phyloP scores from a whole-genome alignment of 768 basidiomycete genomes.

The Leccinum boreale region DNA sequence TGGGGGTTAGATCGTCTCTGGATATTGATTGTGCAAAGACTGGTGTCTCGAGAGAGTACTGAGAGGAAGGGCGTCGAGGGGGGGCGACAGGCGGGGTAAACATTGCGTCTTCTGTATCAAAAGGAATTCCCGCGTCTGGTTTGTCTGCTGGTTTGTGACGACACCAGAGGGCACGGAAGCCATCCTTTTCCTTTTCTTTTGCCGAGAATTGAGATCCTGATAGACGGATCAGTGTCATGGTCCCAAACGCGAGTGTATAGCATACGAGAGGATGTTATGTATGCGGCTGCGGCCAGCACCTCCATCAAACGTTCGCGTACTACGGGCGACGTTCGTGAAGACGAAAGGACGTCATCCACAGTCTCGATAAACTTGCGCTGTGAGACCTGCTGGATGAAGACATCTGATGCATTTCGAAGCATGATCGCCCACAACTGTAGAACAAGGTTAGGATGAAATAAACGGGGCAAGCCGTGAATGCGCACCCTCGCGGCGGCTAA shows the following conservation, averaged over 20 bases:
- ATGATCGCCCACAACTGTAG: constrained; percentile 84
- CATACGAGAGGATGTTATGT: constrained; percentile 33
- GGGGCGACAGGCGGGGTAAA: constrained; percentile 59
- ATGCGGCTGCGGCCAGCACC: constrained; percentile 80
- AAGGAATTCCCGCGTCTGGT: constrained; percentile 80
- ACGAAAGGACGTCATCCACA: constrained; percentile 68
- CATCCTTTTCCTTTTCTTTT: constrained; percentile 39
- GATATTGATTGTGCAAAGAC: constrained; percentile 36
- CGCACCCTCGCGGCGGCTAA: constrained; percentile 74
- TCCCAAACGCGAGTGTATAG: not conserved
- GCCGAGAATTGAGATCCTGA: constrained; percentile 20
- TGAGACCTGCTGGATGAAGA: constrained; percentile 67
- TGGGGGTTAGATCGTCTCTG: constrained; percentile 22
- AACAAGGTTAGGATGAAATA: not conserved
- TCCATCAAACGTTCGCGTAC: constrained; percentile 78
- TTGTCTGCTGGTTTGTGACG: constrained; percentile 77
- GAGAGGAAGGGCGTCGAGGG: constrained; percentile 28
- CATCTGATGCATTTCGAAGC: constrained; percentile 73
- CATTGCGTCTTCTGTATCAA: constrained; percentile 77
- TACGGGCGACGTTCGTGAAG: constrained; percentile 67
- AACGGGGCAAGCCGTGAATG: constrained; percentile 7
- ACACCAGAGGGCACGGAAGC: constrained; percentile 74
- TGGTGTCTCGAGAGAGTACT: constrained; percentile 34
- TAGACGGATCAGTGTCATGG: not conserved
- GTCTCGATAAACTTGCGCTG: constrained; percentile 77